Base-by-base conservation (phyloP, 192 early-diverging fungal species). In the Physocladia obscura region DNA sequence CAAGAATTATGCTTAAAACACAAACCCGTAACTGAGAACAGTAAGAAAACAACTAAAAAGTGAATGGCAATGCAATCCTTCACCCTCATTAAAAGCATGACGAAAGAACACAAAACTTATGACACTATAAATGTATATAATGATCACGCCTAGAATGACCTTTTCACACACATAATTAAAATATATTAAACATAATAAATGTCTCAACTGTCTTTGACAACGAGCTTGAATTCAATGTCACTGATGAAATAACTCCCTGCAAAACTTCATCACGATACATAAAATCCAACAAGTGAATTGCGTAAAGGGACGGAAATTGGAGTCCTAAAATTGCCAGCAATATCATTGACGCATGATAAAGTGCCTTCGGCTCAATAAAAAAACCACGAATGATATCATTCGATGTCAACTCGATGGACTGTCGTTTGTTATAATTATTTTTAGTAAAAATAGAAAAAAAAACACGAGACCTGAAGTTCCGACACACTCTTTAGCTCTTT, bases 211-310 rank as follows among this genome's bases (percentile, higher is more conserved):
- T 77, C 30, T 76, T 76, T 11, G 67, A 71, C 4, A 77, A 49
- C 17, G 76, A 77, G 22, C 49, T 63, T 67, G 73, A 70, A 51
- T 77, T 77, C n/a, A 77, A 6, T 8, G 76, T 77, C 2, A 77
- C 69, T 5, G 72, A 75, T 22, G 55, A 8, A 48, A 77, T 76
- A 34, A 77, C 76, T 30, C 74, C 76, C 35, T 77, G 76, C 52
- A 77, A 35, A 1, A 76, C 76, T 17, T 65, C 69, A 54, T 77
- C 76, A 4, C 76, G 54, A 57, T 75, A 77, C 51, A 77, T 59
- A 40, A 74, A 77, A 55, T 77, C 76, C 11, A 77, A 52, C 55
- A 77, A 50, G 48, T 77, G 76, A 39, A 75, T 62, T 26, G 74
- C 47, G 34, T 70, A 77, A 4, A 77, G 35, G 11, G 70, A 59